phyloP scores from a whole-genome alignment of 129 eudicot genomes.

The Flaveria ramosissima region DNA sequence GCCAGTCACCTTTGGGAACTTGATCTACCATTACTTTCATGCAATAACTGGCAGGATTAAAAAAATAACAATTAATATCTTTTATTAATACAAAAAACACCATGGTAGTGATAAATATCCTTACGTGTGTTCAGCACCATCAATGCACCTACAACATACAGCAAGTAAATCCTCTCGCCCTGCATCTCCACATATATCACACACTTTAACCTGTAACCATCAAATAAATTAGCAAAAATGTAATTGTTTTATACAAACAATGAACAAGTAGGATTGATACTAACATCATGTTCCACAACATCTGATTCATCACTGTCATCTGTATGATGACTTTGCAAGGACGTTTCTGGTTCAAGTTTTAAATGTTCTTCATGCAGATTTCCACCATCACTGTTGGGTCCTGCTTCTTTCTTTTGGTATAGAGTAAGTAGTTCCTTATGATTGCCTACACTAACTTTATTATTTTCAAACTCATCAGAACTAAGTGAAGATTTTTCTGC shows the following conservation, averaged over 20 bases:
- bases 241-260: not conserved
- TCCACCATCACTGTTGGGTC: conserved; percentile 18
- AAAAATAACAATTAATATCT: not conserved
- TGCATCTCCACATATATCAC: conserved; percentile 95
- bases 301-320: conserved; percentile 77
- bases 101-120: conserved; percentile 28
- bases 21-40: conserved; percentile 61
- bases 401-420: conserved; percentile 30
- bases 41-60: conserved; percentile 59
- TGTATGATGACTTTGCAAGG: conserved; percentile 13
- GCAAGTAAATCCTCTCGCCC: conserved; percentile 90
- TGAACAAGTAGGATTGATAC: conserved; percentile 23
- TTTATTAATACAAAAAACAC: not conserved
- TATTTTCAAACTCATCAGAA: conserved; percentile 30
- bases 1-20: conserved; percentile 91
- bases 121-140: conserved; percentile 99
- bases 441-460: conserved; percentile 29
- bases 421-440: conserved; percentile 16
- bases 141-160: conserved; percentile 76
- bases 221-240: not conserved
- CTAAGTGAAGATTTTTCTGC: conserved; percentile 26
- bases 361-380: conserved; percentile 32
- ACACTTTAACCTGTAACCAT: conserved; percentile 66
- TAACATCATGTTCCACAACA: conserved; percentile 77
- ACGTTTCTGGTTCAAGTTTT: conserved; percentile 36